A percentile compares a stretch with the other conserved stretches of the same genome.
Evolutionary conservation across 2,329 filamentous ascomycete genomes (phyloP).

Genomic region (Cladorrhinum sp.): DNA sequence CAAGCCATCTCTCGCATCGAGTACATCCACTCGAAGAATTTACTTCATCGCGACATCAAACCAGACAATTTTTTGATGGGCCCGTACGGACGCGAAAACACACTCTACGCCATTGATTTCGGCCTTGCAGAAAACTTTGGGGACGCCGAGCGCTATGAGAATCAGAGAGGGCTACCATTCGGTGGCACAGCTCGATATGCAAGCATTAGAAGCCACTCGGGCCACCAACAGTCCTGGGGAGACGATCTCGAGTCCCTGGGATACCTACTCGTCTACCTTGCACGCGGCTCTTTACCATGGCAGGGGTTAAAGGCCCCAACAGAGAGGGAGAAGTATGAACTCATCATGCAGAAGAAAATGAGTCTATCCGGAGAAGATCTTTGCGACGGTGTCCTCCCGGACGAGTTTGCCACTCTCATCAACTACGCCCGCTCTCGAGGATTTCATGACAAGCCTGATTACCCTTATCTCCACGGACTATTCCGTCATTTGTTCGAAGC

Average conservation of each 20-base stretch:
- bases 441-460: constrained; percentile 74
- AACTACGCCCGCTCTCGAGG: constrained; percentile 71
- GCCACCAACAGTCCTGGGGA: constrained; percentile 79
- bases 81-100: constrained; percentile 95
- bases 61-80: constrained; percentile 99
- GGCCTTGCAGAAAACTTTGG: constrained; percentile 98
- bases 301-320: constrained; percentile 95
- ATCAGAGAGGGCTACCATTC: constrained; percentile 64
- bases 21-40: constrained; percentile 98
- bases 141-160: constrained; percentile 87
- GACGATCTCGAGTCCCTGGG: constrained; percentile 98
- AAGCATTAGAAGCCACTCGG: constrained; percentile 85
- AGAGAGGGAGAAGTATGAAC: constrained; percentile 61
- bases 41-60: constrained; percentile 99
- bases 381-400: constrained; percentile 66
- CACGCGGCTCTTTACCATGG: constrained; percentile 95
- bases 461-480: constrained; percentile 72
- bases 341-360: constrained; percentile 11
- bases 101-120: constrained; percentile 98
- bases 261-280: constrained; percentile 99
- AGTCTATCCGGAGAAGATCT: constrained; percentile 67
- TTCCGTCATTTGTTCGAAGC: constrained; percentile 70
- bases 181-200: constrained; percentile 96
- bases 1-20: constrained; percentile 98
- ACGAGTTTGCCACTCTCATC: constrained; percentile 72